These are phyloP conservation scores for Endocladia muricata DNA, from an alignment of 31 red algal genomes.

Conservation along the genomic window DNA sequence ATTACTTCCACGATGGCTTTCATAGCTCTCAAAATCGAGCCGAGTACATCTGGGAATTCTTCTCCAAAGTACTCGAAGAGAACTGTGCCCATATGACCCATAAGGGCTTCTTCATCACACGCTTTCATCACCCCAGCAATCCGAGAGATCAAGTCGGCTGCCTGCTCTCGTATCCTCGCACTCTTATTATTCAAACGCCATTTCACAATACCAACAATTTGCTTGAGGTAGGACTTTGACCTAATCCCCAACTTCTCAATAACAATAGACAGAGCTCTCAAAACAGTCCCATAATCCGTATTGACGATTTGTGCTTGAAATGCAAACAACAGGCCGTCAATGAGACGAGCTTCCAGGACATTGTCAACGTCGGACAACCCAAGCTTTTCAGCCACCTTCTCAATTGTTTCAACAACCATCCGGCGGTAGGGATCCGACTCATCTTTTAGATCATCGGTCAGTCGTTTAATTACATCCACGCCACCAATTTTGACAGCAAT, in stretches of 20 bases:
- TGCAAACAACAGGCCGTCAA: slow-evolving; percentile 90
- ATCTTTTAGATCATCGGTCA: slow-evolving; percentile 85
- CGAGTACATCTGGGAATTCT: slow-evolving; percentile 93
- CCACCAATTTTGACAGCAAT: slow-evolving; percentile 90
- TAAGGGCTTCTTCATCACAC: slow-evolving; percentile 65
- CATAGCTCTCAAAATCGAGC: slow-evolving; percentile 84
- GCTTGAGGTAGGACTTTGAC: slow-evolving; percentile 69
- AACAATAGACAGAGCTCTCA: slow-evolving; percentile 70
- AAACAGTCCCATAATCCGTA: slow-evolving; percentile 47
- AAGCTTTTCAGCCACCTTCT: slow-evolving; percentile 71
- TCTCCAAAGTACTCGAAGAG: slow-evolving; percentile 91
- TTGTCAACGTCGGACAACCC: slow-evolving; percentile 76
- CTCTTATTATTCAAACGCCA: slow-evolving; percentile 80
- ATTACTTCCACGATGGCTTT: slow-evolving; percentile 77
- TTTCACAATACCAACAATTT: slow-evolving; percentile 71
- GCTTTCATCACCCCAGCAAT: slow-evolving; percentile 69
- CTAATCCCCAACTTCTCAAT: slow-evolving; percentile 50
- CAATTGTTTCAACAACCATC: slow-evolving; percentile 86
- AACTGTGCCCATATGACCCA: slow-evolving; percentile 84
- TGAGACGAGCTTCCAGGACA: slow-evolving; percentile 62
- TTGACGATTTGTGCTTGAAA: slow-evolving; percentile 81
- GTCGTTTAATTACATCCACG: slow-evolving; percentile 57
- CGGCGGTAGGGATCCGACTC: slow-evolving; percentile 81
- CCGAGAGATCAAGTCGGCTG: slow-evolving; percentile 76
- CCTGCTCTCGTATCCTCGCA: slow-evolving; percentile 76